Base-by-base conservation (phyloP, 192 early-diverging fungal species). In the Podila epigama region DNA sequence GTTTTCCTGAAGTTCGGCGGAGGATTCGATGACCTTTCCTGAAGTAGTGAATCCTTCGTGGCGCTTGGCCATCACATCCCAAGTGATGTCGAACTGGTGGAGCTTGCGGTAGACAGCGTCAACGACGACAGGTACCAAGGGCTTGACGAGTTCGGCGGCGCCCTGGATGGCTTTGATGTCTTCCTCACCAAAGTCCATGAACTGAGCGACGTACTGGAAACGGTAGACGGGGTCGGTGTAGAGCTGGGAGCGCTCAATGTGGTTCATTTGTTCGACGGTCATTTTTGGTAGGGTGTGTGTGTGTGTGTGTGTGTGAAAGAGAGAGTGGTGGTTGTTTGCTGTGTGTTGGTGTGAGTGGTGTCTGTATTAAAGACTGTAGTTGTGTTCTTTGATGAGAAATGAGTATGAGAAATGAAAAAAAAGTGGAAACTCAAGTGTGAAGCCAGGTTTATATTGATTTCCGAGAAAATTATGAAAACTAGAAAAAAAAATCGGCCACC, bases 151-250 rank as follows among this genome's bases (percentile, higher is more conserved):
- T 3, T 79, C 70, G 5, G 86, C 92, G 2, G 91, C 89, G 22
- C 79, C 81, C 60, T 90, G 84, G 80, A 94, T 91, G 27, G 85
- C 82, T 37, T 89, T 85, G 58, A 91, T 85, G 78, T 94, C 92
- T 15, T 80, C 81, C 15, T 85, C 75, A 48, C 85, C 86, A 68
- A 94, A 94, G 42, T 86, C 89, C 40, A 93, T 84, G 51, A 94
- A 93, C 55, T 83, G 71, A 9, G 91, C 72, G 22, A 94, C 91
- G 52, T 92, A 94, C 39, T 91, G 81, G 72, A 88, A 92, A n/a
- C 93, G 89, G 86, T 94, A 94, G 73, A 83, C 60, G 31, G 87
- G 66, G 63, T 94, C 93, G 32, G 86, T 84, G 80, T 93, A 92
- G 20, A 94, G 82, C 28, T 86, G 73, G 41, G 85, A 79, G 58